Evolutionary conservation across 2,329 filamentous ascomycete genomes (phyloP).

Genomic region (Talaromyces islandicus): DNA sequence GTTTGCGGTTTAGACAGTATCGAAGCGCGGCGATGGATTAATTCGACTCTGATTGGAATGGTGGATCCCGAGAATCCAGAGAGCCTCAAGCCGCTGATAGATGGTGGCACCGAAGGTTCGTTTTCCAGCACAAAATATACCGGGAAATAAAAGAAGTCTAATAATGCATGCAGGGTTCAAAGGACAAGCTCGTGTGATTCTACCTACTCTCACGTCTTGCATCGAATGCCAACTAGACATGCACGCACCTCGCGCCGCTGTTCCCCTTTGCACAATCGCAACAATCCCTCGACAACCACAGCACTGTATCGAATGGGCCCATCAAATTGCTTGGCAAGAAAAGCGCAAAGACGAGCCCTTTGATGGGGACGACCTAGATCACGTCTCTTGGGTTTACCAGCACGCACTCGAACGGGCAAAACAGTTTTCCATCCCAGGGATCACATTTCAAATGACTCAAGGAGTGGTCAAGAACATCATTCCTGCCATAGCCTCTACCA

Average conservation of each 20-base stretch:
- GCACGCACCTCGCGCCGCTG: constrained; percentile 94
- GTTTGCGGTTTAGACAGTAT: constrained; percentile 95
- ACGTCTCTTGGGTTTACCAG: constrained; percentile 93
- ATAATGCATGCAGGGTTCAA: constrained; percentile 65
- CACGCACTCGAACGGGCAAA: constrained; percentile 73
- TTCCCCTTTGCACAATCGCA: constrained; percentile 92
- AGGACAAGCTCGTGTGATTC: constrained; percentile 85
- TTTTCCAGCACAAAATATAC: background rate
- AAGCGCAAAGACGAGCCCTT: constrained; percentile 76
- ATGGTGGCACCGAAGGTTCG: constrained; percentile 85
- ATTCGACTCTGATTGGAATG: constrained; percentile 84
- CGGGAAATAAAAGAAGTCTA: background rate
- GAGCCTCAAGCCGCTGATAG: constrained; percentile 85
- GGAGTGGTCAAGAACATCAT: constrained; percentile 99
- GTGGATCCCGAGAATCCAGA: constrained; percentile 79
- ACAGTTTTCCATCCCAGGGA: constrained; percentile 85
- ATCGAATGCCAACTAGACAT: constrained; percentile 98
- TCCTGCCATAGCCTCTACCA: constrained; percentile 94
- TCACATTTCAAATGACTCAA: constrained; percentile 93
- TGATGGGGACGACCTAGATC: constrained; percentile 93
- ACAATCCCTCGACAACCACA: constrained; percentile 95
- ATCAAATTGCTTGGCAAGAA: constrained; percentile 94
- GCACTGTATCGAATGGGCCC: constrained; percentile 98
- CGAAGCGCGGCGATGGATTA: constrained; percentile 97
- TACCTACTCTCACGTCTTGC: constrained; percentile 89